Evolutionary conservation across 1,284 basidiomycete species (phyloP).

Genomic region (Trichosporon faecale): DNA sequence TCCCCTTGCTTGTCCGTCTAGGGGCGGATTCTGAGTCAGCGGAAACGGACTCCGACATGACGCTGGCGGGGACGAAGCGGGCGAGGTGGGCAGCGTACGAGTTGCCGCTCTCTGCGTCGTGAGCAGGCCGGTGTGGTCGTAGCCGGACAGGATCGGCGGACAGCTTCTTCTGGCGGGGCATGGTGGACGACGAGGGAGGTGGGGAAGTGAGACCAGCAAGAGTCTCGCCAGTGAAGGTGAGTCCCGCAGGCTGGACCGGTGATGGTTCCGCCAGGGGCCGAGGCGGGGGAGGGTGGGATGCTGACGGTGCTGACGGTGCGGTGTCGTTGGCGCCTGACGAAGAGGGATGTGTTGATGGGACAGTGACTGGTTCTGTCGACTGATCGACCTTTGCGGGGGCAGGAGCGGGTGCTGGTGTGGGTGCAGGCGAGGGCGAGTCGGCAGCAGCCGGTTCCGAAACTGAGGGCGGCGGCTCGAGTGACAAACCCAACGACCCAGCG

Average conservation of each 20-base stretch:
- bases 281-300: not conserved
- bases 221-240: conserved; percentile 22
- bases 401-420: not conserved
- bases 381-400: not conserved
- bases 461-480: conserved; percentile 16
- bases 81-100: conserved; percentile 24
- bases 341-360: not conserved
- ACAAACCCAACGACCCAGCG: conserved; percentile 21
- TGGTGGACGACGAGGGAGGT: not conserved
- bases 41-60: conserved; percentile 20
- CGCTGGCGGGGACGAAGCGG: conserved; percentile 18
- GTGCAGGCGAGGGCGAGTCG: not conserved
- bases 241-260: not conserved
- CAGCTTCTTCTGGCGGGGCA: conserved; percentile 1
- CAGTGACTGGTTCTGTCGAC: not conserved
- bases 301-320: not conserved
- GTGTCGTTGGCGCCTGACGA: not conserved
- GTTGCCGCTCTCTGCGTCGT: conserved; percentile 21
- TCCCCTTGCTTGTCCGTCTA: conserved; percentile 12
- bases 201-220: conserved; percentile 18
- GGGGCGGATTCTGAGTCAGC: conserved; percentile 18
- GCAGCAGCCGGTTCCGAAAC: conserved; percentile 4
- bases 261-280: not conserved
- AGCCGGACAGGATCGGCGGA: conserved; percentile 18
- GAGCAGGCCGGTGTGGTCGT: conserved; percentile 23